phyloP scores from a whole-genome alignment of 176 grass and related monocot genomes.

The Saccharum officinarum region DNA sequence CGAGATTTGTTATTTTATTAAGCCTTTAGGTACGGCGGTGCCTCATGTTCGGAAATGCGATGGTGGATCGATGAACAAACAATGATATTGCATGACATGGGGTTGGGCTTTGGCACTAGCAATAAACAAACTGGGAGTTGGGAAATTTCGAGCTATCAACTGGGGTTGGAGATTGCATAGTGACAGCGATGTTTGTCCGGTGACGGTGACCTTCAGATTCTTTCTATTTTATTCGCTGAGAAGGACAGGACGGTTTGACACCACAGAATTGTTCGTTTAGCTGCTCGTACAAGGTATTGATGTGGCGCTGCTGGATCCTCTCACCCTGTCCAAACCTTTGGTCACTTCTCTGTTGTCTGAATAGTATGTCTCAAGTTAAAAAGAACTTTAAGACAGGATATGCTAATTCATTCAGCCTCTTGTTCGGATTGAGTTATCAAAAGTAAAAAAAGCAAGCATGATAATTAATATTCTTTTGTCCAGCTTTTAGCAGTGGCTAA shows the following conservation, averaged over 20 bases:
- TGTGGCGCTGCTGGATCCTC: slow-evolving; percentile 47
- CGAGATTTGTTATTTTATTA: too few relatives aligned
- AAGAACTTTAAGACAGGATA: slow-evolving; percentile 21
- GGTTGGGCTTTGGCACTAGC: slow-evolving; percentile 32
- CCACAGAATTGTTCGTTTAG: slow-evolving; percentile 34
- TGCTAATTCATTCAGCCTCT: neutral
- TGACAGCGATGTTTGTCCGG: slow-evolving; percentile 47
- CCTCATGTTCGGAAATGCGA: slow-evolving; percentile 38
- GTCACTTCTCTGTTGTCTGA: slow-evolving; percentile 23
- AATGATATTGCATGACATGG: slow-evolving; percentile 33
- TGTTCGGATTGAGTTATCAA: neutral
- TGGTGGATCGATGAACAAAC: slow-evolving; percentile 22
- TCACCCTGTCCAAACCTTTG: slow-evolving; percentile 18
- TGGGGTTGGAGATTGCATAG: slow-evolving; percentile 49
- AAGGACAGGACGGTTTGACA: slow-evolving; percentile 41
- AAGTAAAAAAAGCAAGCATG: neutral
- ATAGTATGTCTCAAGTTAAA: neutral
- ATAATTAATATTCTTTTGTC: neutral
- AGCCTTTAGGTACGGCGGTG: slow-evolving; percentile 17
- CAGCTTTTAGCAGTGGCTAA: slow-evolving; percentile 23
- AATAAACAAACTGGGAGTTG: slow-evolving; percentile 42
- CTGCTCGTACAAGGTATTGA: slow-evolving; percentile 54
- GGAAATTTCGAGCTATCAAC: slow-evolving; percentile 37
- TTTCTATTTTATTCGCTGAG: slow-evolving; percentile 44
- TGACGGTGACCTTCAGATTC: slow-evolving; percentile 46